Base-by-base conservation (phyloP, 192 early-diverging fungal species). In the Entomortierella lignicola region DNA sequence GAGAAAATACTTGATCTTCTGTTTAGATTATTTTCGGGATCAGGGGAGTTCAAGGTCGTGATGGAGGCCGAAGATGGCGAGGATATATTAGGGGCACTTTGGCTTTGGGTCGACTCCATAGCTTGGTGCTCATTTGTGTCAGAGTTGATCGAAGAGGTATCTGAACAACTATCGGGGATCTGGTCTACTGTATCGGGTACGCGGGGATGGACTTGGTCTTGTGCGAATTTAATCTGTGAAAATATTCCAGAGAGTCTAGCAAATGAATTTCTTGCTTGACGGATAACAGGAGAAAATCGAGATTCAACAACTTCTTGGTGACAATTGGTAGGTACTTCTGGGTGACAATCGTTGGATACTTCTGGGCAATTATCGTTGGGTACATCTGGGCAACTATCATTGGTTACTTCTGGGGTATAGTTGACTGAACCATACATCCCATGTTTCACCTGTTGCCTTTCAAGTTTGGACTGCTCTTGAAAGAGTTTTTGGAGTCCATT, bases 401-500 rank as follows among this genome's bases (percentile, higher is more conserved):
- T 29, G 27, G 25, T 11, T n/a, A n/a, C n/a, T n/a, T n/a, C n/a
- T n/a, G n/a, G n/a, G n/a, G n/a, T n/a, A n/a, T n/a, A n/a, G n/a
- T n/a, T n/a, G n/a, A n/a, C n/a, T n/a, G n/a, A n/a, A n/a, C n/a
- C n/a, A n/a, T n/a, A 37, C 10, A 37, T 37, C 34, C 5, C 23
- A 54, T 11, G 26, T 18, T 3, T 21, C n/a, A 6, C 1, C 26
- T 18, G 30, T 34, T 5, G 31, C 18, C 21, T 26, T 10, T 18
- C 30, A 4, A 18, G 6, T 21, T 37, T 26, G 10, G 21, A 13
- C 26, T 59, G 62, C 20, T 72, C 71, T 26, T 55, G 42, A 26
- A 65, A 72, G 20, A 72, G 50, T 23, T 57, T 58, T 12, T 39
- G 2, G n/a, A 72, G 55, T 1, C 25, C 62, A 52, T 65, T n/a